A percentile compares a stretch with the other conserved stretches of the same genome.
Evolutionary conservation across 805 yeast genomes (phyloP).

Genomic region (Suhomyces kilbournensis): DNA sequence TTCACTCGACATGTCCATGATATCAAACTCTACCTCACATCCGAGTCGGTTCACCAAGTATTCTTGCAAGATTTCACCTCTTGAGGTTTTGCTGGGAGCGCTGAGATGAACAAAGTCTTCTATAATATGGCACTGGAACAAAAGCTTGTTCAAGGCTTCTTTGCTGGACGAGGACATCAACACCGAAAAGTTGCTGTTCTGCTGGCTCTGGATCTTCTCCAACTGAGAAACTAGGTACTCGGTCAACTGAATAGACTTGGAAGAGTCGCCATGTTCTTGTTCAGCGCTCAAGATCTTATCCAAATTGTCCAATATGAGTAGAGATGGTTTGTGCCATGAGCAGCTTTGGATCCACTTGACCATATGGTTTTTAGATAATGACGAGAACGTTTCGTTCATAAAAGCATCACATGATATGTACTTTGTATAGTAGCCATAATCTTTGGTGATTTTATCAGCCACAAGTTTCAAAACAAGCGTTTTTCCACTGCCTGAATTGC

Average conservation of each 20-base stretch:
- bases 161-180: conserved; percentile 63
- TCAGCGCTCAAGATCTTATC: conserved; percentile 73
- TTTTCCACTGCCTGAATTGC: conserved; percentile 83
- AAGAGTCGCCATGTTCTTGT: conserved; percentile 54
- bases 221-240: conserved; percentile 52
- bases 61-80: conserved; percentile 47
- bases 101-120: conserved; percentile 58
- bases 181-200: conserved; percentile 49
- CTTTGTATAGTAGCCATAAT: conserved; percentile 45
- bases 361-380: conserved; percentile 43
- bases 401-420: conserved; percentile 52
- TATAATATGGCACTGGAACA: conserved; percentile 68
- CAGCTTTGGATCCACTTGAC: conserved; percentile 47
- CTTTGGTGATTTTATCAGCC: conserved; percentile 28
- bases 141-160: conserved; percentile 57
- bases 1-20: conserved; percentile 50
- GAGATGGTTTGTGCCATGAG: conserved; percentile 76
- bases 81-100: conserved; percentile 65
- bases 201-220: conserved; percentile 42
- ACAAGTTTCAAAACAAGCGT: conserved; percentile 50
- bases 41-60: conserved; percentile 30
- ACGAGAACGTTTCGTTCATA: conserved; percentile 52
- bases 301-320: conserved; percentile 73
- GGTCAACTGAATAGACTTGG: conserved; percentile 60
- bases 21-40: conserved; percentile 38